Base-by-base conservation (phyloP, 495 filamentous ascomycete genomes). In the Extremus antarcticus region DNA sequence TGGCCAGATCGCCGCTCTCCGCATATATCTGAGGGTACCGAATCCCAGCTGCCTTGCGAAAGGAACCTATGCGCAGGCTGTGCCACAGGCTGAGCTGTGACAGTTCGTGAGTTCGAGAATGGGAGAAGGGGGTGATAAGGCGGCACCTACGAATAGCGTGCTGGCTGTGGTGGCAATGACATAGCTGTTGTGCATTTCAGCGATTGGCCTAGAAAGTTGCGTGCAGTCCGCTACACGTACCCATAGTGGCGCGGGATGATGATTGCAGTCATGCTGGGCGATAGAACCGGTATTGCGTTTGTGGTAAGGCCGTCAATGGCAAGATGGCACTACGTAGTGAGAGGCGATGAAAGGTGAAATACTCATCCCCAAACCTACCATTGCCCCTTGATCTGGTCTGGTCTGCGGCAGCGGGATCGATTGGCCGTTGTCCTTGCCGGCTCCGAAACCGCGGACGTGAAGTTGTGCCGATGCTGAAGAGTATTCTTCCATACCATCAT, bases 1-100 rank as follows among this genome's bases (percentile, higher is more conserved):
- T 10, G 47, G 60, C 43, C 47, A 71, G 57, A 25, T 70, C 64
- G 51, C 50, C 35, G 54, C 67, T 64, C 48, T 69, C 66, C 52
- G 63, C 58, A 32, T 61, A 64, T 11, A 63, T 62, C 58, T 54
- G 66, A 63, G 52, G 66, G 59, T 61, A 68, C 62, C 32, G 63
- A 61, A 74, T 55, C 45, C 62, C 58, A 53, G 71, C 70, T 25
- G 53, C 53, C 22, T 68, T 66, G 63, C 71, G 71, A 66, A 62
- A 71, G 39, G 41, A 20, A 24, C 41, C 51, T 21, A 70, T 58
- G 55, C 67, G 65, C 24, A 59, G 47, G 54, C 56, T 62, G 55
- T 67, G 68, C 65, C 66, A 74, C 47, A 43, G 38, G 46, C 17
- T 50, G 49, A 73, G 51, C 59, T 66, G 25, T 50, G 68, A 40